Evolutionary conservation across 2,329 filamentous ascomycete species (phyloP).

Genomic region (Talaromyces amestolkiae): DNA sequence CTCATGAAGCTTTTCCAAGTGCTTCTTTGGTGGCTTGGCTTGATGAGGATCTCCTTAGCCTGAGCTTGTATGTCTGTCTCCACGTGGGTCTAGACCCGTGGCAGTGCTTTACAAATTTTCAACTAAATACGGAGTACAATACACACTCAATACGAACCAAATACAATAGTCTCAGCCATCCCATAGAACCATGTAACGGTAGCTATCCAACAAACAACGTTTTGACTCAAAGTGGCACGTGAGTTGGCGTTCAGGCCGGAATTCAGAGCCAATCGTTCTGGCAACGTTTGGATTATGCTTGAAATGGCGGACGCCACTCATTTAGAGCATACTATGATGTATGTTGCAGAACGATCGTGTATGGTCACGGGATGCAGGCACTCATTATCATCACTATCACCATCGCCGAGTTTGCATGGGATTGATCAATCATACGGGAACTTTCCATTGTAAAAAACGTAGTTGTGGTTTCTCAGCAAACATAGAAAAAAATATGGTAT

Average conservation of each 20-base stretch:
- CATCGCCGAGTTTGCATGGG: not conserved
- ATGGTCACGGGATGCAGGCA: too few species aligned
- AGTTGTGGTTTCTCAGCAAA: not conserved
- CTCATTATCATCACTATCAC: not conserved
- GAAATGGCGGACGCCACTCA: conserved; percentile 1
- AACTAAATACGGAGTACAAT: not conserved
- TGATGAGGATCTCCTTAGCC: not conserved
- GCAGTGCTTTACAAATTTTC: not conserved
- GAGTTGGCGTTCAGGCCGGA: not conserved
- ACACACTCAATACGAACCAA: not conserved
- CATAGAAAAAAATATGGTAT: not conserved
- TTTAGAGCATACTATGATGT: not conserved
- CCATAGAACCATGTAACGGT: not conserved
- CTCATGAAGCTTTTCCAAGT: not conserved
- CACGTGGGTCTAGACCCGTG: conserved; percentile 5
- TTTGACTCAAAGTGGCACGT: not conserved
- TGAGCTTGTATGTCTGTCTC: not conserved
- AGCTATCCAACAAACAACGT: not conserved
- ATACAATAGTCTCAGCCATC: not conserved
- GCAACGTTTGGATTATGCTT: not conserved
- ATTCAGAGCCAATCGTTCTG: not conserved
- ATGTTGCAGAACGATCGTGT: too few species aligned
- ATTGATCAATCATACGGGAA: too few species aligned
- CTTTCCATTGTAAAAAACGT: not conserved
- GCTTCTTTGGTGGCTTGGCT: not conserved